Percentiles rank a stretch among this genome's conserved stretches.
Conservation (phyloP, 176 grass and related monocot genomes). For the Aechmea fasciata region DNA sequence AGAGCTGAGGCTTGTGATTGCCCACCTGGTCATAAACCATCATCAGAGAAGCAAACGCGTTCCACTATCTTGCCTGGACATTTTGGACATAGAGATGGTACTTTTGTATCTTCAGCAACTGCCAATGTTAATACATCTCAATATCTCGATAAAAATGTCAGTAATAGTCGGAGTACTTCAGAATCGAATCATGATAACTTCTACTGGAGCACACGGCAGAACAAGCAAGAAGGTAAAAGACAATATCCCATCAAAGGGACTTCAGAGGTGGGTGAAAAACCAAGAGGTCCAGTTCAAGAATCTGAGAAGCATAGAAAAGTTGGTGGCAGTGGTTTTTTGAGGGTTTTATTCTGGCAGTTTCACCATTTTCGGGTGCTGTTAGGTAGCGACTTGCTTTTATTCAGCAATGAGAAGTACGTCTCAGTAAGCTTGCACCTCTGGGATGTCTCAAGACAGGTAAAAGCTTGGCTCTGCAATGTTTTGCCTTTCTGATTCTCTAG, state of each 20-base stretch:
- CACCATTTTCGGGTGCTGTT: slow-evolving; percentile 97
- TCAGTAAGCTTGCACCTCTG: slow-evolving; percentile 95
- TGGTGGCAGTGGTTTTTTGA: slow-evolving; percentile 80
- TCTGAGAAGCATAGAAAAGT: slow-evolving; percentile 77
- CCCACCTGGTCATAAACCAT: slow-evolving; percentile 74
- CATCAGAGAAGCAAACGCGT: slow-evolving; percentile 35
- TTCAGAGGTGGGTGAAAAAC: slow-evolving; percentile 57
- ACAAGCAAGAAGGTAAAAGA: slow-evolving; percentile 52
- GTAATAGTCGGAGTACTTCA: slow-evolving; percentile 37
- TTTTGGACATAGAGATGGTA: slow-evolving; percentile 42
- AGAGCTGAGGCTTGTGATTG: slow-evolving; percentile 98
- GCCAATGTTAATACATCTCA: slow-evolving; percentile 35
- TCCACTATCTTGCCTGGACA: slow-evolving; percentile 55
- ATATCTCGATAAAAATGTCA: slow-evolving; percentile 38
- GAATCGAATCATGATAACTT: slow-evolving; percentile 43
- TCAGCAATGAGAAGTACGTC: slow-evolving; percentile 95
- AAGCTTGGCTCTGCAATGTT: slow-evolving; percentile 11
- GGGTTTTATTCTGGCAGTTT: slow-evolving; percentile 90
- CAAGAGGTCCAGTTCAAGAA: slow-evolving; percentile 64
- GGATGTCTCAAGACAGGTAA: slow-evolving; percentile 95
- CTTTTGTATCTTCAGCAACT: slow-evolving; percentile 40
- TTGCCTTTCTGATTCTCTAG: slow-evolving; percentile 8
- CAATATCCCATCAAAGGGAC: slow-evolving; percentile 45
- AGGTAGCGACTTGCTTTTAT: slow-evolving; percentile 90
- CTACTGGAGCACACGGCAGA: slow-evolving; percentile 38